A percentile compares a stretch with the other conserved stretches of the same genome.
These are phyloP conservation scores for Groenewaldozyma auringiensis DNA, from an alignment of 1,139 yeast genomes.

Conservation along the genomic window DNA sequence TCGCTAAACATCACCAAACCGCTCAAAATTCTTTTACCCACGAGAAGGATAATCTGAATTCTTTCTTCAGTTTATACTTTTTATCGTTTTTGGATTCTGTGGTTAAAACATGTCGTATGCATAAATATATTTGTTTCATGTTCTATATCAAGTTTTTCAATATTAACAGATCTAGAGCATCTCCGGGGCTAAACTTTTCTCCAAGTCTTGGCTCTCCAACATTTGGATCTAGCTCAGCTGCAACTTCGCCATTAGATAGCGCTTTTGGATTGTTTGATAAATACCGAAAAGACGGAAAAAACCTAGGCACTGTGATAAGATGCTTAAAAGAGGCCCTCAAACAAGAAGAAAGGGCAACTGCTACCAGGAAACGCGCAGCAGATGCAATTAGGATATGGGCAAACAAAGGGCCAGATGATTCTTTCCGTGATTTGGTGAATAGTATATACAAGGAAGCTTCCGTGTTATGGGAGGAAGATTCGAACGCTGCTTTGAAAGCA, in stretches of 20 bases:
- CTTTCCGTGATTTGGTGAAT: conserved; percentile 9
- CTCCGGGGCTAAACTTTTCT: background rate
- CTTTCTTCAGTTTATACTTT: no score
- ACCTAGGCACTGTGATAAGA: conserved; percentile 13
- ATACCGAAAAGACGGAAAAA: conserved; percentile 2
- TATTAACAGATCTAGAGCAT: no score
- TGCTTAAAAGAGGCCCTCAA: conserved; percentile 13
- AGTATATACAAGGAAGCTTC: conserved; percentile 7
- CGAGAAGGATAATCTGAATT: no score
- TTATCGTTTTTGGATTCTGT: background rate
- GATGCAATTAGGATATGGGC: conserved; percentile 15
- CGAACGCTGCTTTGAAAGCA: conserved; percentile 10
- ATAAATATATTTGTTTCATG: no score
- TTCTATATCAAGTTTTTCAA: no score
- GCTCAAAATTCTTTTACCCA: no score
- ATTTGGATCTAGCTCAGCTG: conserved; percentile 2
- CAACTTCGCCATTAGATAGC: conserved; percentile 3
- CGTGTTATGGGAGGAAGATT: conserved; percentile 10
- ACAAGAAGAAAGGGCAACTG: conserved; percentile 12
- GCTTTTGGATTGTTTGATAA: background rate
- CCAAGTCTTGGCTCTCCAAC: background rate
- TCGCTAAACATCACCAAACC: no score
- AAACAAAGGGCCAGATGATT: conserved; percentile 10
- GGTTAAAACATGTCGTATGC: background rate
- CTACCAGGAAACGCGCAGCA: conserved; percentile 10